These are phyloP conservation scores for Suhomyces yuchorum DNA, from an alignment of 1,139 yeast genomes.

Conservation along the genomic window DNA sequence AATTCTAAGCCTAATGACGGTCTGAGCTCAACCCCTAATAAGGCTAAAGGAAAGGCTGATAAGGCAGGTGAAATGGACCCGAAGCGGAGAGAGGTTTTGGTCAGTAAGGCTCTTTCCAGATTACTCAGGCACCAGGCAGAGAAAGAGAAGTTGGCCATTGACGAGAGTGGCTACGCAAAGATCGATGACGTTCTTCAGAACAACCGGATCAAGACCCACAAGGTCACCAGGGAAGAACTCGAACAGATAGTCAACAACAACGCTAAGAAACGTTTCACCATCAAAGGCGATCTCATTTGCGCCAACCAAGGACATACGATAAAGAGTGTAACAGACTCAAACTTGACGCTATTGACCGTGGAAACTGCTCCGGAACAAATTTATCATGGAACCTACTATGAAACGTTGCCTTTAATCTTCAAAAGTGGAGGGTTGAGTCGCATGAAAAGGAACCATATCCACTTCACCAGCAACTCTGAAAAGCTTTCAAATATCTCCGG, in stretches of 20 bases:
- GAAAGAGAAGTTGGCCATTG: conserved; percentile 67
- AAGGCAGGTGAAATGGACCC: conserved; percentile 7
- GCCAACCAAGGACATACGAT: conserved; percentile 95
- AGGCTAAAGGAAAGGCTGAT: not conserved
- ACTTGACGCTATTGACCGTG: conserved; percentile 40
- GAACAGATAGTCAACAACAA: conserved; percentile 62
- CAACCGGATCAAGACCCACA: conserved; percentile 57
- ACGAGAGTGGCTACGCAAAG: conserved; percentile 64
- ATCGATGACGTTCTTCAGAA: conserved; percentile 57
- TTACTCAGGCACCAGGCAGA: conserved; percentile 82
- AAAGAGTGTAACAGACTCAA: conserved; percentile 40
- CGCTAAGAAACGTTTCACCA: conserved; percentile 67
- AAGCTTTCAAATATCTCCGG: conserved; percentile 60
- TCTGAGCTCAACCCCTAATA: not conserved
- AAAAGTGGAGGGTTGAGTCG: conserved; percentile 58
- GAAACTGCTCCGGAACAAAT: conserved; percentile 35
- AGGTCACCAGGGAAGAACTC: conserved; percentile 59
- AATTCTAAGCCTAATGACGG: not conserved
- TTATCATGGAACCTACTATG: conserved; percentile 79
- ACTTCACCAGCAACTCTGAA: conserved; percentile 55
- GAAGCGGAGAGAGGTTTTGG: conserved; percentile 48
- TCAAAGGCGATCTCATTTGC: conserved; percentile 51
- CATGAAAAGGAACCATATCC: conserved; percentile 85
- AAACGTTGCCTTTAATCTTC: conserved; percentile 52
- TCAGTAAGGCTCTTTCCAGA: conserved; percentile 76